phyloP scores from a whole-genome alignment of 2,329 filamentous ascomycete genomes.

The Beauveria caledonica region DNA sequence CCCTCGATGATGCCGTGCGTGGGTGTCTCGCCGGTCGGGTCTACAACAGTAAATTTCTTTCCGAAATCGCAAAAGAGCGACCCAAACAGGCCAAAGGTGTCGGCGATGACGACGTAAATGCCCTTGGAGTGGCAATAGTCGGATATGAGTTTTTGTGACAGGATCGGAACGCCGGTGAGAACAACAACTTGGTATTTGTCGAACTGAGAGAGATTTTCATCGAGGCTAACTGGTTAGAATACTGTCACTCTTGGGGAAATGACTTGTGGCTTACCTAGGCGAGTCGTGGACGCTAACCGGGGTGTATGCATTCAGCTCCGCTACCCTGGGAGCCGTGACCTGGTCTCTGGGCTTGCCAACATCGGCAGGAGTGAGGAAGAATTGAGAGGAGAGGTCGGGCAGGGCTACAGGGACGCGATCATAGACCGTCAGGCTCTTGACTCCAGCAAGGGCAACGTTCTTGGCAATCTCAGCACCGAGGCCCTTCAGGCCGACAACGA shows the following conservation, averaged over 20 bases:
- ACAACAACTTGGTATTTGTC: conserved; percentile 91
- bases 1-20: conserved; percentile 81
- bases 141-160: conserved; percentile 73
- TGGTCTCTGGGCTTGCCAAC: conserved; percentile 86
- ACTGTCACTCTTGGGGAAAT: no score
- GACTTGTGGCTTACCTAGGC: conserved; percentile 31
- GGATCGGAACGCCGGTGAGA: conserved; percentile 73
- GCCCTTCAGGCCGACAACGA: conserved; percentile 85
- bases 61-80: conserved; percentile 97
- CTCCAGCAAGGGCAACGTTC: conserved; percentile 94
- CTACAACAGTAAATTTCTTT: conserved; percentile 82
- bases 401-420: conserved; percentile 80
- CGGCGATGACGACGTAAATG: conserved; percentile 80
- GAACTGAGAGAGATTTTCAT: conserved; percentile 68
- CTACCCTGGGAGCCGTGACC: conserved; percentile 79
- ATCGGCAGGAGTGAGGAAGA: conserved; percentile 84
- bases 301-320: conserved; percentile 93
- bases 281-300: conserved; percentile 72
- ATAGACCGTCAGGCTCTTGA: conserved; percentile 92
- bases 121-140: conserved; percentile 93
- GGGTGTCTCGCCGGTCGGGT: conserved; percentile 83
- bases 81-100: conserved; percentile 90
- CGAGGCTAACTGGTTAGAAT: conserved; percentile 45
- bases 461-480: conserved; percentile 97
- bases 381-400: conserved; percentile 89